These are phyloP conservation scores for Leccinum barrowsii DNA, from an alignment of 768 basidiomycete genomes.

Conservation along the genomic window DNA sequence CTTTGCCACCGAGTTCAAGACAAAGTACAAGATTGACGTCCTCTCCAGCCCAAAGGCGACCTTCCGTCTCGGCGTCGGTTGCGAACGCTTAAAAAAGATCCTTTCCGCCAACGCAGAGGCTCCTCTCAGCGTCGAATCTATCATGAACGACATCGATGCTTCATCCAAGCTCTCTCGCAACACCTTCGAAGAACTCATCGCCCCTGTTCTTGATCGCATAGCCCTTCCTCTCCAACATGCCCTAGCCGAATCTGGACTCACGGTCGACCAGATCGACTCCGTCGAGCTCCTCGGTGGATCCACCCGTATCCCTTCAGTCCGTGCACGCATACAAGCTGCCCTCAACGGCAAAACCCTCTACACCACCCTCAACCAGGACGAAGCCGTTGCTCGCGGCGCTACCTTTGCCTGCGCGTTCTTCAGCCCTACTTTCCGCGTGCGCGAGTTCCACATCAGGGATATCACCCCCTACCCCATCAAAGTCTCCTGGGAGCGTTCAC, in stretches of 20 bases:
- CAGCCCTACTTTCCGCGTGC: constrained; percentile 96
- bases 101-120: constrained; percentile 91
- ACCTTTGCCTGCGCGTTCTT: constrained; percentile 97
- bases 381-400: constrained; percentile 92
- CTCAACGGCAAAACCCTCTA: constrained; percentile 83
- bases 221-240: constrained; percentile 72
- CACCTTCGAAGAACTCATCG: constrained; percentile 74
- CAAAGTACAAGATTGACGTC: constrained; percentile 98
- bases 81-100: constrained; percentile 95
- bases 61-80: constrained; percentile 85
- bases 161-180: constrained; percentile 83
- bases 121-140: constrained; percentile 88
- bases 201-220: constrained; percentile 73
- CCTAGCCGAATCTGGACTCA: constrained; percentile 74
- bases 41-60: constrained; percentile 84
- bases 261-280: constrained; percentile 81
- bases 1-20: constrained; percentile 89
- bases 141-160: constrained; percentile 95
- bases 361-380: constrained; percentile 96
- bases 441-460: constrained; percentile 89
- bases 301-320: constrained; percentile 91
- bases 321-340: constrained; percentile 76
- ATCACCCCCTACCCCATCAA: constrained; percentile 87
- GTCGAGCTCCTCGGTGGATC: constrained; percentile 93
- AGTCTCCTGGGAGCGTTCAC: constrained; percentile 77